Conservation (phyloP, 768 basidiomycete species). For the Saitozyma sp. region DNA sequence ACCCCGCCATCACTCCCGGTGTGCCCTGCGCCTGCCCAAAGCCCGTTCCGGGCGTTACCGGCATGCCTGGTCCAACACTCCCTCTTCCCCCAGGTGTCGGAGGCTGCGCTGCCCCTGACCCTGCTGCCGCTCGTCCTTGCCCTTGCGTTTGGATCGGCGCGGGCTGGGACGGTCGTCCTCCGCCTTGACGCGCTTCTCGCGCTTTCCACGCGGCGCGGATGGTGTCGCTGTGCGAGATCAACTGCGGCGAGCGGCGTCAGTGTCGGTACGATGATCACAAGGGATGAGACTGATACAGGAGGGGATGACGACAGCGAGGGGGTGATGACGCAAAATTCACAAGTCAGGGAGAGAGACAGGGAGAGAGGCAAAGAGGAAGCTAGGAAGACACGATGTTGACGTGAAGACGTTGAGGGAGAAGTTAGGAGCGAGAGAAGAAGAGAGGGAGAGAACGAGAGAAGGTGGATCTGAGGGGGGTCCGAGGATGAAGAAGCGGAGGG, state of each 20-base stretch:
- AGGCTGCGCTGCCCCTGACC: slow-evolving; percentile 8
- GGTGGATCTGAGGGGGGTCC: too few species aligned
- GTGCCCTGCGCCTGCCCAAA: slow-evolving; percentile 10
- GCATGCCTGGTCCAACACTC: slow-evolving; percentile 4
- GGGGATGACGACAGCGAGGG: background rate
- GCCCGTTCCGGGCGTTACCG: slow-evolving; percentile 1
- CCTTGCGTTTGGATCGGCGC: slow-evolving; percentile 6
- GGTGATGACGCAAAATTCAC: too few species aligned
- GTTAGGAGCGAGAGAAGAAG: background rate
- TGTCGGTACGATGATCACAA: background rate
- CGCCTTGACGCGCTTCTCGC: slow-evolving; percentile 11
- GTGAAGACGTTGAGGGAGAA: background rate
- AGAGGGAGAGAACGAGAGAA: too few species aligned
- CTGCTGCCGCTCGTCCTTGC: slow-evolving; percentile 5
- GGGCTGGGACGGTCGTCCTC: slow-evolving; percentile 7
- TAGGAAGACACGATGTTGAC: background rate
- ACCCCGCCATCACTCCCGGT: too few species aligned
- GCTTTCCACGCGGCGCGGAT: slow-evolving; percentile 43
- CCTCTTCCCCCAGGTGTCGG: slow-evolving; percentile 26
- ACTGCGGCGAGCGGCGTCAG: slow-evolving; percentile 3
- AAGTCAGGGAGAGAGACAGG: too few species aligned
- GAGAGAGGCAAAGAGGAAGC: too few species aligned
- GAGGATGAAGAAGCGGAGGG: background rate
- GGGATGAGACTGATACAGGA: background rate
- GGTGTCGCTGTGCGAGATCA: slow-evolving; percentile 30